A percentile compares a stretch with the other conserved stretches of the same genome.
Conservation (phyloP, 495 filamentous ascomycete species). For the Aspergillus coremiiformis region DNA sequence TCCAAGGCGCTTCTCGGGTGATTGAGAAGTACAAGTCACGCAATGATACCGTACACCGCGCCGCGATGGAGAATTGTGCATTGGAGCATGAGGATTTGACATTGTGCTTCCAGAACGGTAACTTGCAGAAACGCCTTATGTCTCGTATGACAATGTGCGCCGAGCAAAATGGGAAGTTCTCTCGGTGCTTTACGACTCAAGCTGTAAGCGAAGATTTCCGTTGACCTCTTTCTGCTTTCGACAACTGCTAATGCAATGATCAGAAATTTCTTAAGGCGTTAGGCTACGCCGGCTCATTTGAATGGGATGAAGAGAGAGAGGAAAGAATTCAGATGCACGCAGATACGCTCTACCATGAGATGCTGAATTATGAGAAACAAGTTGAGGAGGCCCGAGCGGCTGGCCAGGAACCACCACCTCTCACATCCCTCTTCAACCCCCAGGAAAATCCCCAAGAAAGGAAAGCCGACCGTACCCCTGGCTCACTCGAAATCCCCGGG, state of each 20-base stretch:
- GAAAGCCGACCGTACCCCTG: not conserved
- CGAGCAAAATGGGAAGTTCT: conserved; percentile 59
- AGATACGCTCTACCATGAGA: conserved; percentile 76
- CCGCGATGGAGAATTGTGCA: conserved; percentile 90
- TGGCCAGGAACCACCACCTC: conserved; percentile 37
- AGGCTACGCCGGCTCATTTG: conserved; percentile 68
- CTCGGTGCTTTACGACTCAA: conserved; percentile 78
- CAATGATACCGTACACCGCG: conserved; percentile 65
- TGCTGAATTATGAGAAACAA: conserved; percentile 67
- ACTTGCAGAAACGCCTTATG: conserved; percentile 35
- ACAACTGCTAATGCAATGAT: not conserved
- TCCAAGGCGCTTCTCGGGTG: conserved; percentile 60
- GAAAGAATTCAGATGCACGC: conserved; percentile 95
- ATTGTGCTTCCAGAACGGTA: conserved; percentile 66
- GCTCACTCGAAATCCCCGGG: conserved; percentile 28
- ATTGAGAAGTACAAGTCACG: conserved; percentile 79
- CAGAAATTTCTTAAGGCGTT: conserved; percentile 82
- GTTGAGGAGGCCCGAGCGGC: conserved; percentile 60
- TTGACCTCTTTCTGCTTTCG: not conserved
- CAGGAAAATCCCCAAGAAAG: conserved; percentile 16
- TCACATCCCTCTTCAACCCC: conserved; percentile 36
- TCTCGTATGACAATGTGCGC: conserved; percentile 66
- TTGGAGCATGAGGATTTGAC: conserved; percentile 69
- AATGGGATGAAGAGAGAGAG: conserved; percentile 59
- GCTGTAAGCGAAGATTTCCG: conserved; percentile 48